Evolutionary conservation across 306 rosid species (phyloP).

Genomic region (Heteromeles arbutifolia): DNA sequence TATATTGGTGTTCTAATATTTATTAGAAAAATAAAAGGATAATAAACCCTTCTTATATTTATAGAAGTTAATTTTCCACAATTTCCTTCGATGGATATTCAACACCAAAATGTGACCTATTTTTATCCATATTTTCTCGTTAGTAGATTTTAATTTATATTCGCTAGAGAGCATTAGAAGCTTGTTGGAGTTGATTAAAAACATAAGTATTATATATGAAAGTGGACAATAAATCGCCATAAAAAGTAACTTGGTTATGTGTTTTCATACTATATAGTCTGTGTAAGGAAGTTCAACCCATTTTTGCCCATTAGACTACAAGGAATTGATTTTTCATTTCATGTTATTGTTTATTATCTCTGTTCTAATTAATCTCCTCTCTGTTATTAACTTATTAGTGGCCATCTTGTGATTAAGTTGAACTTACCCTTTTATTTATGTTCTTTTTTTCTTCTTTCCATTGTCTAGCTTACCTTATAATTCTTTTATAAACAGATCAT

Average conservation of each 20-base stretch:
- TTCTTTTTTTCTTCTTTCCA: not conserved
- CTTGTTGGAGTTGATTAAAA: not conserved
- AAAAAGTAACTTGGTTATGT: not conserved
- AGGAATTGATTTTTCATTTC: not conserved
- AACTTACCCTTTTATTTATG: not conserved
- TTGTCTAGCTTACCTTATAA: slow-evolving; percentile 21
- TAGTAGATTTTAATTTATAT: not conserved
- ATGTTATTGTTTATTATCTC: not conserved
- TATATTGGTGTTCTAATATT: not conserved
- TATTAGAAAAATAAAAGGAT: not conserved
- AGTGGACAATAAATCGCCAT: not conserved
- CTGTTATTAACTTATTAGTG: not conserved
- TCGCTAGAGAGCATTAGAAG: not conserved
- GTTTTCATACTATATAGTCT: not conserved
- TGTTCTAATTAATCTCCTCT: not conserved
- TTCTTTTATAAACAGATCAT: slow-evolving; percentile 61
- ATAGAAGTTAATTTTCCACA: not conserved
- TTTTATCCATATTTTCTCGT: not conserved
- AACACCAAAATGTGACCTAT: not conserved
- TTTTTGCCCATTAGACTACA: not conserved
- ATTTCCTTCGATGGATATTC: not conserved
- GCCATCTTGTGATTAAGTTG: not conserved
- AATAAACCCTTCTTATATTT: not conserved
- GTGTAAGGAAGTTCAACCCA: not conserved
- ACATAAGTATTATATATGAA: not conserved